Percentiles rank a stretch among this genome's conserved stretches.
phyloP scores from a whole-genome alignment of 1,284 basidiomycete genomes.

The Trichosporon sp. region DNA sequence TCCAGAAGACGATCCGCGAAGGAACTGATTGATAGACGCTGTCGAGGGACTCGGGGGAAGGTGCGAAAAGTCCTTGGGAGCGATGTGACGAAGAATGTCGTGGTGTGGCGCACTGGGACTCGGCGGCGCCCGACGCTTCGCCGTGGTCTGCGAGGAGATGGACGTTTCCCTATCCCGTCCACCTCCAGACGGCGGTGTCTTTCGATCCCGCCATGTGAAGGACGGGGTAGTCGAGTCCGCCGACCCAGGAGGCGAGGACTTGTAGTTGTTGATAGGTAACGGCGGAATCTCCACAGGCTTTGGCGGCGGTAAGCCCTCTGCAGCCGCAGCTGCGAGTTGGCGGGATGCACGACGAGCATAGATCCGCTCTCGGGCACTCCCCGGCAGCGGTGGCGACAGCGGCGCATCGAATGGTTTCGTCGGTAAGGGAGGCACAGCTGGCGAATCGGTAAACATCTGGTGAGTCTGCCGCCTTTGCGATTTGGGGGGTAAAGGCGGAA shows the following conservation, averaged over 20 bases:
- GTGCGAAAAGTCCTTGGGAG: slow-evolving; percentile 68
- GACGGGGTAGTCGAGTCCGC: slow-evolving; percentile 29
- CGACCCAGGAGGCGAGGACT: slow-evolving; percentile 28
- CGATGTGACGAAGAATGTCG: slow-evolving; percentile 51
- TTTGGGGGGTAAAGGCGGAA: slow-evolving; percentile 9
- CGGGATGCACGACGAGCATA: slow-evolving; percentile 32
- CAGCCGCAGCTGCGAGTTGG: slow-evolving; percentile 15
- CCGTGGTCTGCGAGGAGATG: neutral
- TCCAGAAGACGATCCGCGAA: slow-evolving; percentile 55
- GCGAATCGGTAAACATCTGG: neutral
- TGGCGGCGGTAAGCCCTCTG: slow-evolving; percentile 1
- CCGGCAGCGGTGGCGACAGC: slow-evolving; percentile 19
- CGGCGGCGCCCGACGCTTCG: slow-evolving; percentile 15
- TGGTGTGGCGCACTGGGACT: slow-evolving; percentile 32
- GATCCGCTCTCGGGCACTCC: slow-evolving; percentile 38
- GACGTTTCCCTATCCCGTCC: slow-evolving; percentile 2
- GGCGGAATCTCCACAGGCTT: slow-evolving; percentile 14
- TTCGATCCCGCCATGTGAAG: slow-evolving; percentile 22
- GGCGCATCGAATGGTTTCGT: neutral
- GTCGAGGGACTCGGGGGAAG: slow-evolving; percentile 80
- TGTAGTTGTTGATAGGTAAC: slow-evolving; percentile 12
- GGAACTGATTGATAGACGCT: slow-evolving; percentile 72
- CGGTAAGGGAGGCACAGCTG: neutral
- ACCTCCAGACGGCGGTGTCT: slow-evolving; percentile 30
- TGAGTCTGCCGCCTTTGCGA: neutral